phyloP scores from a whole-genome alignment of 768 basidiomycete species.

The Panus rudis region DNA sequence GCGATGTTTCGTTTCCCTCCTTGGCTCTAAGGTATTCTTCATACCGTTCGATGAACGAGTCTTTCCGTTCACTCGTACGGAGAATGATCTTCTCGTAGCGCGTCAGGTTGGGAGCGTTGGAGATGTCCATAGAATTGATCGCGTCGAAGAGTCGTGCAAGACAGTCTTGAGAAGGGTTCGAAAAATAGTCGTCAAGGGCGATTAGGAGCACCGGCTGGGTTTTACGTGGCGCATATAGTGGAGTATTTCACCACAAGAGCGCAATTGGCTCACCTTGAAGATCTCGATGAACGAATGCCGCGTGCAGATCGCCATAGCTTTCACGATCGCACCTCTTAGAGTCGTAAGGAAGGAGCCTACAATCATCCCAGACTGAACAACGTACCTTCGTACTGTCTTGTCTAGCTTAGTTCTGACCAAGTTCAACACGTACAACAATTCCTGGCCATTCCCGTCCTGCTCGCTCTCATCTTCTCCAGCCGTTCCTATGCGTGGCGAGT shows the following conservation, averaged over 20 bases:
- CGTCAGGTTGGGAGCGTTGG: slow-evolving; percentile 69
- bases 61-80: slow-evolving; percentile 85
- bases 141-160: slow-evolving; percentile 87
- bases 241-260: not conserved
- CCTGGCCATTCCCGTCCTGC: slow-evolving; percentile 25
- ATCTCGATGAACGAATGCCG: slow-evolving; percentile 93
- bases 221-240: no score
- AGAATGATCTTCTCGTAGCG: slow-evolving; percentile 84
- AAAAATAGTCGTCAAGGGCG: slow-evolving; percentile 93
- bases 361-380: not conserved
- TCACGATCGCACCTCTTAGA: slow-evolving; percentile 82
- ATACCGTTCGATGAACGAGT: slow-evolving; percentile 87
- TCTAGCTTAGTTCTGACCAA: slow-evolving; percentile 90
- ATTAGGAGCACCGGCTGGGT: slow-evolving; percentile 83
- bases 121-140: slow-evolving; percentile 85
- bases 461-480: slow-evolving; percentile 15
- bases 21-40: slow-evolving; percentile 24
- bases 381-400: slow-evolving; percentile 70
- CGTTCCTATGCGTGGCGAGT: slow-evolving; percentile 30
- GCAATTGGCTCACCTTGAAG: slow-evolving; percentile 61
- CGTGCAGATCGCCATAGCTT: slow-evolving; percentile 92
- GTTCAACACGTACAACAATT: slow-evolving; percentile 83
- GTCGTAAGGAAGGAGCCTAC: not conserved
- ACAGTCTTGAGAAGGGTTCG: slow-evolving; percentile 82
- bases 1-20: slow-evolving; percentile 10